Evolutionary conservation across 805 yeast genomes (phyloP), one percentile per base, ranked within the genome.

Genomic region (Zygosaccharomyces gambellarensis): DNA sequence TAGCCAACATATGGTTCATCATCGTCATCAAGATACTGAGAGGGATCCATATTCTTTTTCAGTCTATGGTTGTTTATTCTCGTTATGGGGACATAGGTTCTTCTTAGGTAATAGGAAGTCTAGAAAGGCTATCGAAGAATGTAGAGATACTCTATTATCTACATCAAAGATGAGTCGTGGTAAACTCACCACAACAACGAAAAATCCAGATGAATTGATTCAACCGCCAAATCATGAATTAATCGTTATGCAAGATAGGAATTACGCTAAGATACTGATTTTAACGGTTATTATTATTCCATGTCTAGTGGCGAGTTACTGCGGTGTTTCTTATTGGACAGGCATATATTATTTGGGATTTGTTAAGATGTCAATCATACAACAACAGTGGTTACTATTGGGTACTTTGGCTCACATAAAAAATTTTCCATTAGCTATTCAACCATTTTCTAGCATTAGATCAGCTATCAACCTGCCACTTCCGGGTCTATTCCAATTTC

Each of bases 11-110:
- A 74, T 95, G 51, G 90, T 94, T 3, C 97, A 90, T 70, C 97
- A 90, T 68, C 80, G 92, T 50, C 87, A 78, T 66, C 83, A 94
- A 39, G 96, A 90, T 63, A 85, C 95, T 0, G 95, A 87, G 52
- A 77, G 78, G 59, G 98, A 90, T 67, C 97, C 98, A 1, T 89
- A 87, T 68, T 82, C 82, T 61, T 55, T 45, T 30, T 83, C 86
- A 34, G 79, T 90, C 62, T 77, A 86, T 51, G 97, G 97, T 0
- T 76, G 89, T 58, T 69, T 78, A 60, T 90, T 81, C 78, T 81
- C 92, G 30, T 96, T 90, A 69, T 73, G 89, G 70, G 97, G 97
- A 3, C 90, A 96, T 95, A 77, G 87, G 71, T 63, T 89, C 30
- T 72, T 84, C 51, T 77, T 76, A 56, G 90, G 87, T 55, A 81